Evolutionary conservation across 495 filamentous ascomycete genomes (phyloP).

Genomic region (Bathelium albidoporum): DNA sequence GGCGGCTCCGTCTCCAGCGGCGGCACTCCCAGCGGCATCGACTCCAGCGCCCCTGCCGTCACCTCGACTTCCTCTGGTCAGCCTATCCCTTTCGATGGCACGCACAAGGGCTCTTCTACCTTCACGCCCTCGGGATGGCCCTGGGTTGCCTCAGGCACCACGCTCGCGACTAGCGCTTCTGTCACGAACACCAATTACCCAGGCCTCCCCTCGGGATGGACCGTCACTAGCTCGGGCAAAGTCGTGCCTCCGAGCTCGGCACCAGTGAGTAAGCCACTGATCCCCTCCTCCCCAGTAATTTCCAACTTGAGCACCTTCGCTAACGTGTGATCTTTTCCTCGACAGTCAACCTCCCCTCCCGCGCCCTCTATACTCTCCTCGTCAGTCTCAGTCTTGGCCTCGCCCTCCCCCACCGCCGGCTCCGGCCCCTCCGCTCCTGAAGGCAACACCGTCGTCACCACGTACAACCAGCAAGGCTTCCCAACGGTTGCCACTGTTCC

Average conservation of each 20-base stretch:
- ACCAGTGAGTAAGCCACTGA: conserved; percentile 36
- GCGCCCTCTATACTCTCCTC: conserved; percentile 40
- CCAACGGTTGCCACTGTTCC: conserved; percentile 29
- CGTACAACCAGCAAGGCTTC: conserved; percentile 37
- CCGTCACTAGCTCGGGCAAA: conserved; percentile 60
- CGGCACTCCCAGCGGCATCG: conserved; percentile 36
- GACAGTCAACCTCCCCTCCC: conserved; percentile 37
- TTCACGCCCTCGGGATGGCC: conserved; percentile 50
- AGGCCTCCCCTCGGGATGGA: conserved; percentile 61
- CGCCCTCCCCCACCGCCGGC: conserved; percentile 32
- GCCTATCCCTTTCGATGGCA: conserved; percentile 56
- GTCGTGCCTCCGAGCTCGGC: conserved; percentile 47
- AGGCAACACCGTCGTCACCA: conserved; percentile 35
- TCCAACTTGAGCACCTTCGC: conserved; percentile 17
- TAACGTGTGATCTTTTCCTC: conserved; percentile 20
- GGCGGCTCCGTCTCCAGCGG: conserved; percentile 55
- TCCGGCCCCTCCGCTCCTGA: neutral
- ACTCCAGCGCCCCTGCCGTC: conserved; percentile 39
- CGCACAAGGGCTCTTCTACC: conserved; percentile 44
- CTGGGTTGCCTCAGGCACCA: conserved; percentile 41
- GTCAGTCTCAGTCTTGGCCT: conserved; percentile 37
- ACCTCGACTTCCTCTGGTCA: conserved; percentile 45
- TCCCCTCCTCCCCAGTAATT: conserved; percentile 14
- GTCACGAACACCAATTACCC: conserved; percentile 38
- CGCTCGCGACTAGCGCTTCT: conserved; percentile 29